Percentiles rank a stretch among this genome's conserved stretches.
Evolutionary conservation across 148 eudicot genomes (phyloP).

Genomic region (Silene uniflora): DNA sequence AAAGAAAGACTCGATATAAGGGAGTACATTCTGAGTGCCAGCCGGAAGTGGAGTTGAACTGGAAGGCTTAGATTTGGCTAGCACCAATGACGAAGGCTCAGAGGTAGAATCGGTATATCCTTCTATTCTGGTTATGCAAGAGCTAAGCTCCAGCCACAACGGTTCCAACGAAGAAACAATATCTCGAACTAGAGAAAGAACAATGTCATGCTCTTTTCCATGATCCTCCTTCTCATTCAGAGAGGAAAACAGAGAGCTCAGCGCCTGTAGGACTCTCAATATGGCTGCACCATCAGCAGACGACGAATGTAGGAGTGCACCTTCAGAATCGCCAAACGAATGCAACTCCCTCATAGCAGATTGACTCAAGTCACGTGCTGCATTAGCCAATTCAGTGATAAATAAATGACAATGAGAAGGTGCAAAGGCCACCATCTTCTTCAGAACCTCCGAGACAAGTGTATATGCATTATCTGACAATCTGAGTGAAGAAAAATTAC

Average conservation of each 20-base stretch:
- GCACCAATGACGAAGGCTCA: conserved; percentile 48
- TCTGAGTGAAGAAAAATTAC: conserved; percentile 34
- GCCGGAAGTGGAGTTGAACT: conserved; percentile 77
- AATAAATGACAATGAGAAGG: conserved; percentile 72
- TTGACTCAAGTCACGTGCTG: conserved; percentile 63
- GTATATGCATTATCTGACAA: conserved; percentile 92
- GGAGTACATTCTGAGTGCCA: conserved; percentile 89
- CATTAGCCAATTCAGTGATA: conserved; percentile 72
- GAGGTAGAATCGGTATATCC: conserved; percentile 53
- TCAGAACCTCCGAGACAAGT: conserved; percentile 81
- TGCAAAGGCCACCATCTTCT: conserved; percentile 72
- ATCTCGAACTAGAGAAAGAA: conserved; percentile 55
- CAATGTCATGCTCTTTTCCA: conserved; percentile 42
- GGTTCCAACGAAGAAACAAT: conserved; percentile 77
- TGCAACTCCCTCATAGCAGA: conserved; percentile 80
- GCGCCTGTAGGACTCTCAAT: conserved; percentile 82
- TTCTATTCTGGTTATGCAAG: conserved; percentile 82
- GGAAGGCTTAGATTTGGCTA: conserved; percentile 55
- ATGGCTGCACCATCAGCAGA: conserved; percentile 88
- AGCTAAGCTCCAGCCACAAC: conserved; percentile 89
- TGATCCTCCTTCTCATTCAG: conserved; percentile 49
- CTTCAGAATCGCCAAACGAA: conserved; percentile 68
- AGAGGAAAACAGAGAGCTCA: conserved; percentile 77
- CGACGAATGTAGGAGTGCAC: conserved; percentile 67
- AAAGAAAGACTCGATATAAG: conserved; percentile 94